Evolutionary conservation across 169 alveolate species (phyloP).

Genomic region (Plasmodium gaboni): DNA sequence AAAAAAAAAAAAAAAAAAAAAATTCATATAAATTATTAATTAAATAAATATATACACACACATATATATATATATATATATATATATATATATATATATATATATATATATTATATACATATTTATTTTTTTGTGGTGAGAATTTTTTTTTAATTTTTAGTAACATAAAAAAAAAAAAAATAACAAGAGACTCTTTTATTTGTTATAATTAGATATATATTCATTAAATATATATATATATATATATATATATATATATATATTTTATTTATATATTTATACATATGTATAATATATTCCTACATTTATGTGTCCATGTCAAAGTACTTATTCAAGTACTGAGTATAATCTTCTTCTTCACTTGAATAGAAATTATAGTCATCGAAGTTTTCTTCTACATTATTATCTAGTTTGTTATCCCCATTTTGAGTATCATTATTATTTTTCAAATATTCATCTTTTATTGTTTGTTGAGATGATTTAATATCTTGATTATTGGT

Average conservation of each 20-base stretch:
- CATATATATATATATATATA: not conserved
- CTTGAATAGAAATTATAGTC: slow-evolving; percentile 49
- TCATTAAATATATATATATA: too few relatives aligned
- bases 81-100: not conserved
- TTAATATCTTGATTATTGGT: not conserved
- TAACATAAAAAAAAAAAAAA: not conserved
- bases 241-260: too few relatives aligned
- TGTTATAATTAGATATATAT: too few relatives aligned
- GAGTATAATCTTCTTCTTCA: slow-evolving; percentile 76
- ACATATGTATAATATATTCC: not conserved
- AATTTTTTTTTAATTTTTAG: not conserved
- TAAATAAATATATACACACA: too few relatives aligned
- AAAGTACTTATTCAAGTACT: slow-evolving; percentile 67
- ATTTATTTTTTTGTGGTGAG: too few relatives aligned
- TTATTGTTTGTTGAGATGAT: too few relatives aligned
- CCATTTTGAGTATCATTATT: not conserved
- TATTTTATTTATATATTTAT: too few relatives aligned
- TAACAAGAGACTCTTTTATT: not conserved
- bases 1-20: slow-evolving; percentile 49
- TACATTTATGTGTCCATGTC: slow-evolving; percentile 36
- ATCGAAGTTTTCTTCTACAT: slow-evolving; percentile 22
- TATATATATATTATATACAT: not conserved
- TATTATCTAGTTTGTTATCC: slow-evolving; percentile 3
- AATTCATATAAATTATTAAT: too few relatives aligned
- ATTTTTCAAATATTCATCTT: not conserved